Percentiles rank a stretch among this genome's conserved stretches.
Conservation (phyloP, 768 basidiomycete genomes). For the Tephrocybe sp. region DNA sequence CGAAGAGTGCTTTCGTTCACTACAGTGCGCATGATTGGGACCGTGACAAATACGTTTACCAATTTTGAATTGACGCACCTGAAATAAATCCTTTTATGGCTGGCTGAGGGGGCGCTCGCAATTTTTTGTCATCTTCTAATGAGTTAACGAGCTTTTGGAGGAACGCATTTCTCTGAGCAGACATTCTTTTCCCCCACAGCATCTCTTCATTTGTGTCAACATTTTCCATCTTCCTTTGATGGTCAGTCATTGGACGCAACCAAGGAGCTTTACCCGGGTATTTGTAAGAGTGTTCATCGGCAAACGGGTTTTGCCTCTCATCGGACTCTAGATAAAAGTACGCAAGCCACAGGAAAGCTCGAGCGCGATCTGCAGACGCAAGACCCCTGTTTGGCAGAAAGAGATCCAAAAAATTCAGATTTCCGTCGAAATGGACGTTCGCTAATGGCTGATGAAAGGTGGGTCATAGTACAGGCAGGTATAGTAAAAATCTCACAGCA, state of each 20-base stretch:
- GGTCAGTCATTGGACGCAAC: constrained; percentile 51
- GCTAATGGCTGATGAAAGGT: constrained; percentile 47
- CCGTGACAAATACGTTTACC: constrained; percentile 1
- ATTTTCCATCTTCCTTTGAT: constrained; percentile 65
- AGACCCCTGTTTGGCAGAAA: constrained; percentile 72
- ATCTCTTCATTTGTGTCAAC: constrained; percentile 76
- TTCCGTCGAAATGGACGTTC: constrained; percentile 69
- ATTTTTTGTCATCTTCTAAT: constrained; percentile 49
- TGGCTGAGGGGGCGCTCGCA: constrained; percentile 26
- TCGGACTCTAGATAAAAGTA: constrained; percentile 78
- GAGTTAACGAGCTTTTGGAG: constrained; percentile 65
- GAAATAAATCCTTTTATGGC: constrained; percentile 42
- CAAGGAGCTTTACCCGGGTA: constrained; percentile 64
- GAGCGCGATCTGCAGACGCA: constrained; percentile 69
- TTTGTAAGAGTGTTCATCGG: constrained; percentile 56
- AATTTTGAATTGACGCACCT: constrained; percentile 27
- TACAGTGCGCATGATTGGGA: constrained; percentile 11
- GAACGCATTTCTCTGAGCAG: constrained; percentile 65
- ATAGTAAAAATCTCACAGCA: constrained; percentile 45
- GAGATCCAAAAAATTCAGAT: constrained; percentile 76
- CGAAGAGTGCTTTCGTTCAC: constrained; percentile 31
- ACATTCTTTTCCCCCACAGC: constrained; percentile 77
- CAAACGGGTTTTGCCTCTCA: constrained; percentile 67
- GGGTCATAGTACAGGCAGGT: constrained; percentile 6
- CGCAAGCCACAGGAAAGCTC: constrained; percentile 80